Conservation (phyloP, 768 basidiomycete genomes). For the Suillus weaverae region DNA sequence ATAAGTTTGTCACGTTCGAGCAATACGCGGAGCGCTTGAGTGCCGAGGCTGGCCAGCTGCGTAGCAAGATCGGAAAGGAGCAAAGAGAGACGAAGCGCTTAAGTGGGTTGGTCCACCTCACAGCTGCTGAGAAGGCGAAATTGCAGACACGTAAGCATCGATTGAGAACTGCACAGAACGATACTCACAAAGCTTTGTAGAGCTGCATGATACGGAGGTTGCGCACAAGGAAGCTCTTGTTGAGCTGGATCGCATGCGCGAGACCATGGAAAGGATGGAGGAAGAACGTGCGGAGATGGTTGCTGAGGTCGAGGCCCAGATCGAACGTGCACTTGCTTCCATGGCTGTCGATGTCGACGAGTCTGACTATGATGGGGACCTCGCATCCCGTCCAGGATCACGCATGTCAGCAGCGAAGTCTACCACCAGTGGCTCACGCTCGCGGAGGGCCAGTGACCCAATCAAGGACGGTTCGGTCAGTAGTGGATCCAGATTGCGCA, state of each 20-base stretch:
- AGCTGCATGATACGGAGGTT: slow-evolving; percentile 76
- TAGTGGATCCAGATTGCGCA: slow-evolving; percentile 50
- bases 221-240: slow-evolving; percentile 77
- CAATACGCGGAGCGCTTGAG: slow-evolving; percentile 91
- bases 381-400: slow-evolving; percentile 66
- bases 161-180: neutral
- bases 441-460: slow-evolving; percentile 63
- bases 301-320: slow-evolving; percentile 91
- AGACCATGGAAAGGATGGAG: slow-evolving; percentile 86
- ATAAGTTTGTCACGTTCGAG: slow-evolving; percentile 93
- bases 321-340: slow-evolving; percentile 80
- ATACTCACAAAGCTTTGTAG: slow-evolving; percentile 36
- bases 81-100: slow-evolving; percentile 85
- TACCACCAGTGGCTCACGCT: slow-evolving; percentile 46
- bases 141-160: slow-evolving; percentile 69
- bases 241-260: slow-evolving; percentile 84
- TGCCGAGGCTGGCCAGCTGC: slow-evolving; percentile 80
- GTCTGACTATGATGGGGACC: slow-evolving; percentile 60
- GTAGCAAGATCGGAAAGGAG: slow-evolving; percentile 88
- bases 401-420: slow-evolving; percentile 60
- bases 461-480: slow-evolving; percentile 36
- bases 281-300: slow-evolving; percentile 86
- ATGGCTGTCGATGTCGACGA: slow-evolving; percentile 79
- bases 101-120: slow-evolving; percentile 74
- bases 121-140: slow-evolving; percentile 75